Conservation (phyloP, 352 stramenopile species). For the Pythium folliculosum region DNA sequence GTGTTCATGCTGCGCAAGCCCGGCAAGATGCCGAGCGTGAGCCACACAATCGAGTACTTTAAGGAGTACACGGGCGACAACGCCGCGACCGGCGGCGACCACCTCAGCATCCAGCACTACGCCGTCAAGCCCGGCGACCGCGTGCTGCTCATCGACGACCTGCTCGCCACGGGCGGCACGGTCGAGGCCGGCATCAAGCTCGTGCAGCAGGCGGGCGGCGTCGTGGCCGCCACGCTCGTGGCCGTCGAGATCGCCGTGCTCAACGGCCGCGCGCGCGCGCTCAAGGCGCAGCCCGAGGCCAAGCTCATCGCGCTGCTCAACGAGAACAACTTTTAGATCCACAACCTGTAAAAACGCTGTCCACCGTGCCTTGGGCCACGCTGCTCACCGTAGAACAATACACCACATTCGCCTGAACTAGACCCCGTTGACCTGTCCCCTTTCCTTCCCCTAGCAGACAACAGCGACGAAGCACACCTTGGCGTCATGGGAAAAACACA, state of each 20-base stretch:
- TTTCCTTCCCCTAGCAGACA: too few species aligned
- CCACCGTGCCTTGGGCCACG: not conserved
- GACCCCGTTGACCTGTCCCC: too few species aligned
- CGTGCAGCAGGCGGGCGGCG: constrained; percentile 84
- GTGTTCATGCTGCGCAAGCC: constrained; percentile 99
- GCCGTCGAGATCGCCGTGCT: constrained; percentile 93
- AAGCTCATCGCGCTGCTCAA: constrained; percentile 70
- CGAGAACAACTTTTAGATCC: constrained; percentile 65
- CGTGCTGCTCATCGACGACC: constrained; percentile 97
- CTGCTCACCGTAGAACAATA: not conserved
- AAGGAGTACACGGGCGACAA: constrained; percentile 94
- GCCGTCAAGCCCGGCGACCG: constrained; percentile 75
- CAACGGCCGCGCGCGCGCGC: constrained; percentile 50
- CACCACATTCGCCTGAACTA: too few species aligned
- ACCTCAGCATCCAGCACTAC: constrained; percentile 85
- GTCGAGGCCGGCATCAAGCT: constrained; percentile 87
- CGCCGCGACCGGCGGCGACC: constrained; percentile 64
- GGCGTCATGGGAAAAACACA: not conserved
- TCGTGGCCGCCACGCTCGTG: constrained; percentile 91
- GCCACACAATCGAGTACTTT: constrained; percentile 91
- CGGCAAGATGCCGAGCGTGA: constrained; percentile 96
- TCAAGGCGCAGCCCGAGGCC: constrained; percentile 40
- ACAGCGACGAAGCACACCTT: not conserved
- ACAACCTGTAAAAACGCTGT: not conserved
- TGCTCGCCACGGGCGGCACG: constrained; percentile 96